Percentiles rank a stretch among this genome's conserved stretches.
Evolutionary conservation across 2,329 filamentous ascomycete species (phyloP).

Genomic region (Calonectria pseudoreteaudii): DNA sequence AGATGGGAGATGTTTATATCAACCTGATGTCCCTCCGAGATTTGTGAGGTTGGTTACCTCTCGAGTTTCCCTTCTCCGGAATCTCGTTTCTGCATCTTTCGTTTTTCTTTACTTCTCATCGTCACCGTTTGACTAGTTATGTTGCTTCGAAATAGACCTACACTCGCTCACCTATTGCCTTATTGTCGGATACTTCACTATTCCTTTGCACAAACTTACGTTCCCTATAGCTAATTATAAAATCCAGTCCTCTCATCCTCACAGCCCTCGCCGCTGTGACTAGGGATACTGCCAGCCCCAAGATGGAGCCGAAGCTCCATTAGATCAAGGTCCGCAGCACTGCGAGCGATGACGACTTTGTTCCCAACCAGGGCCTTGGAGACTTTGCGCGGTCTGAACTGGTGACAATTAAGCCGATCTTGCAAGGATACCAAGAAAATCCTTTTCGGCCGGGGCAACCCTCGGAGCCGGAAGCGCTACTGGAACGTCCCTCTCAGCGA

Average conservation of each 20-base stretch:
- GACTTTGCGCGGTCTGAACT: constrained; percentile 51
- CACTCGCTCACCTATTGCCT: background rate
- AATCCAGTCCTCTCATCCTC: constrained; percentile 37
- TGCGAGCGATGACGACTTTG: constrained; percentile 25
- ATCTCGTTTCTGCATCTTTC: constrained; percentile 17
- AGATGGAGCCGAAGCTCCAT: constrained; percentile 39
- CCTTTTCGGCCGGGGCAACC: constrained; percentile 46
- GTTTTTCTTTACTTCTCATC: constrained; percentile 14
- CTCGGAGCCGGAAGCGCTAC: constrained; percentile 41
- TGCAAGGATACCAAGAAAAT: constrained; percentile 54
- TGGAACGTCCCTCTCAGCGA: constrained; percentile 38
- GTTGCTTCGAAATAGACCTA: constrained; percentile 6
- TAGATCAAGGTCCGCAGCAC: constrained; percentile 33
- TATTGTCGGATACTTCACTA: background rate
- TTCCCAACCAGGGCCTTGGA: constrained; percentile 49
- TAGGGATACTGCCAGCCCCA: constrained; percentile 32
- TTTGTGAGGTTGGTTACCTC: background rate
- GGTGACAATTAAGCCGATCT: constrained; percentile 47
- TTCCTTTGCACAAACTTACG: background rate
- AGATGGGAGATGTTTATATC: constrained; percentile 10
- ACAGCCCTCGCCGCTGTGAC: constrained; percentile 36
- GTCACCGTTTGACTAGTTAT: constrained; percentile 12
- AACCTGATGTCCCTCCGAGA: background rate
- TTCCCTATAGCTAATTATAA: constrained; percentile 36
- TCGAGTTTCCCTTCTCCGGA: constrained; percentile 1